phyloP scores from a whole-genome alignment of 148 eudicot genomes.

The Persicaria maculosa region DNA sequence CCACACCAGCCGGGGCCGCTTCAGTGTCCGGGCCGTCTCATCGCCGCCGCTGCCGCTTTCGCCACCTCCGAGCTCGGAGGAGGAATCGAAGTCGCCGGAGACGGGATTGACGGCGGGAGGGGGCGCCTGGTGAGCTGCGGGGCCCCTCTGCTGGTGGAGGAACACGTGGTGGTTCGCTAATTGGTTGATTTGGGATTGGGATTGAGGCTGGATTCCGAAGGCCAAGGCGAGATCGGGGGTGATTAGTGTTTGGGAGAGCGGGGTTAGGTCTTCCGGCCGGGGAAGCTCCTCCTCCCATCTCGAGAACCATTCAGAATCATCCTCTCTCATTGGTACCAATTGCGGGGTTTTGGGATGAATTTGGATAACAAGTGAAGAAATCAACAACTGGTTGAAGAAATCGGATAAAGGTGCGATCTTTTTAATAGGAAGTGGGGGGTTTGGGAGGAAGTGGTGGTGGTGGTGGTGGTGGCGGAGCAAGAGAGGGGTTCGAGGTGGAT shows the following conservation, averaged over 20 bases:
- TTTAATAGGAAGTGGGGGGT: background rate
- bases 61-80: slow-evolving; percentile 34
- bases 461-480: slow-evolving; percentile 8
- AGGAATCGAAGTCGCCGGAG: slow-evolving; percentile 60
- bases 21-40: slow-evolving; percentile 55
- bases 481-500: slow-evolving; percentile 94
- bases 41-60: slow-evolving; percentile 39
- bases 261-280: slow-evolving; percentile 54
- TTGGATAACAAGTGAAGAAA: background rate
- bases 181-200: background rate
- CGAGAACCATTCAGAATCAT: slow-evolving; percentile 74
- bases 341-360: background rate
- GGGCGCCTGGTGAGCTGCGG: slow-evolving; percentile 22
- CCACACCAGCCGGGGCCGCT: slow-evolving; percentile 70
- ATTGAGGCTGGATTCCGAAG: slow-evolving; percentile 45
- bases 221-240: slow-evolving; percentile 80
- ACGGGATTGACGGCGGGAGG: slow-evolving; percentile 26
- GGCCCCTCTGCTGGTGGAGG: slow-evolving; percentile 16
- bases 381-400: too few relatives aligned
- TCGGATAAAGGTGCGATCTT: background rate
- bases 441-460: too few relatives aligned
- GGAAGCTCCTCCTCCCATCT: slow-evolving; percentile 72
- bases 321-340: slow-evolving; percentile 46
- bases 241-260: slow-evolving; percentile 76
- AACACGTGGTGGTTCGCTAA: background rate